Base-by-base conservation (phyloP, 208 protist genomes). In the Wallacemonas rigidus region DNA sequence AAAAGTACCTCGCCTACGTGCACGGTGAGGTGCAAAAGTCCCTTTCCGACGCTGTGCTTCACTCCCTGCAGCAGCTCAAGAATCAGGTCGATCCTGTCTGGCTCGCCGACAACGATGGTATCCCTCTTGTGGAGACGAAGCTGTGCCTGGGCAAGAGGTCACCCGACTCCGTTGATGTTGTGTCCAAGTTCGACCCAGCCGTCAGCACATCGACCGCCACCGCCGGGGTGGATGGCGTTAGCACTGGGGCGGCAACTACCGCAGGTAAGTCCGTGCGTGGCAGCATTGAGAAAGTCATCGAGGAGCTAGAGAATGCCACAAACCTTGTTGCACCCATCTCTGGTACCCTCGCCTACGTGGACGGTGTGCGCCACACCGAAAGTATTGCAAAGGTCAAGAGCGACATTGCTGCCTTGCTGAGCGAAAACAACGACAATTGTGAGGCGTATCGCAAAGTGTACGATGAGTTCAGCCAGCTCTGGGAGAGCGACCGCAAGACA, bases 381-480 rank as follows among this genome's bases (percentile, higher is more conserved):
- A 72, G 85, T 8, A 88, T 94, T 9, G 76, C 89, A 47, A 71
- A 82, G 56, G 56, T 95, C 39, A 77, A 90, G 53, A 71, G 55
- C 2, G 87, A 95, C 61, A 96, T 97, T 71, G 82, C 77, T n/a
- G 43, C 63, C 1, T 72, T 97, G 11, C 70, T 98, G 9, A 81
- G 85, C 38, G 84, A 88, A 44, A 96, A 93, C 85, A 77, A 88
- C 69, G 77, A 85, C 54, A 76, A 81, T 9, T 97, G 93, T 73
- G 85, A 96, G 64, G 85, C 86, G 68, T 98, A 95, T 74, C 82
- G 87, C 58, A 69, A 86, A 26, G 65, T 80, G 8, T 98, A 96
- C 83, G 83, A 93, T 57, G 86, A 94, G 67, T 98, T 97, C 76
- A 92, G 88, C 67, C 86, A 93, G 60, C 83, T 99, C n/a, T 99